A percentile compares a stretch with the other conserved stretches of the same genome.
Conservation (phyloP, 2,329 filamentous ascomycete genomes). For the Aspergillus ochraceoroseus region DNA sequence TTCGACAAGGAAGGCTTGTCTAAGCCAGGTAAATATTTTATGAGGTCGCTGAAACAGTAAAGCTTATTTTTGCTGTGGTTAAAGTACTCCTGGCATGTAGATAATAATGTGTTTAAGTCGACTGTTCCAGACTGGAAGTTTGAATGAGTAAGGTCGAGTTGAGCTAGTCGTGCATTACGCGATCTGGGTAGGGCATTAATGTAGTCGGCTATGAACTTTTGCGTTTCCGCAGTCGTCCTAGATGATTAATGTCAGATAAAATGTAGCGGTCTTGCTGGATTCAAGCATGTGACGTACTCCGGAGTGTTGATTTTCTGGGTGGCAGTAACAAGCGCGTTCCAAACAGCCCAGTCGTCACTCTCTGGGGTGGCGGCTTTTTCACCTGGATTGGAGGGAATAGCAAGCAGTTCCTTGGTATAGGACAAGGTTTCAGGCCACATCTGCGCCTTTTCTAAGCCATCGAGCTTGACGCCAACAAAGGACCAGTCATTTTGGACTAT, state of each 20-base stretch:
- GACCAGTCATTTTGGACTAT: constrained; percentile 44
- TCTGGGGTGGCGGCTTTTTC: constrained; percentile 32
- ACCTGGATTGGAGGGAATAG: constrained; percentile 31
- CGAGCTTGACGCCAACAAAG: constrained; percentile 38
- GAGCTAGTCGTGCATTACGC: constrained; percentile 42
- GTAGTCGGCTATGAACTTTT: constrained; percentile 35
- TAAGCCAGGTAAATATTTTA: constrained; percentile 32
- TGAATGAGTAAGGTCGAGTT: constrained; percentile 30
- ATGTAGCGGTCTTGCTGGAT: not conserved
- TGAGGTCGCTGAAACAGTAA: constrained; percentile 46
- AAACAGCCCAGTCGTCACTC: constrained; percentile 46
- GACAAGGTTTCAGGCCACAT: constrained; percentile 39
- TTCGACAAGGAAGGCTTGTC: constrained; percentile 25
- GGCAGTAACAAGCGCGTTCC: constrained; percentile 41
- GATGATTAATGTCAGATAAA: constrained; percentile 10
- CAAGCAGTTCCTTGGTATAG: constrained; percentile 37
- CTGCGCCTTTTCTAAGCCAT: constrained; percentile 35
- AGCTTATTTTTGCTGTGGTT: constrained; percentile 40
- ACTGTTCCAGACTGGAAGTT: constrained; percentile 26
- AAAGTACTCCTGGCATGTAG: constrained; percentile 40
- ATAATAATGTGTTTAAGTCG: constrained; percentile 32
- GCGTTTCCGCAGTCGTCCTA: constrained; percentile 31
- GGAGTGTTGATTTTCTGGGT: constrained; percentile 29
- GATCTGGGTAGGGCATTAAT: constrained; percentile 35
- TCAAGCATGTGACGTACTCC: constrained; percentile 34